phyloP scores from a whole-genome alignment of 495 filamentous ascomycete species.

The Cenococcum geophilum region DNA sequence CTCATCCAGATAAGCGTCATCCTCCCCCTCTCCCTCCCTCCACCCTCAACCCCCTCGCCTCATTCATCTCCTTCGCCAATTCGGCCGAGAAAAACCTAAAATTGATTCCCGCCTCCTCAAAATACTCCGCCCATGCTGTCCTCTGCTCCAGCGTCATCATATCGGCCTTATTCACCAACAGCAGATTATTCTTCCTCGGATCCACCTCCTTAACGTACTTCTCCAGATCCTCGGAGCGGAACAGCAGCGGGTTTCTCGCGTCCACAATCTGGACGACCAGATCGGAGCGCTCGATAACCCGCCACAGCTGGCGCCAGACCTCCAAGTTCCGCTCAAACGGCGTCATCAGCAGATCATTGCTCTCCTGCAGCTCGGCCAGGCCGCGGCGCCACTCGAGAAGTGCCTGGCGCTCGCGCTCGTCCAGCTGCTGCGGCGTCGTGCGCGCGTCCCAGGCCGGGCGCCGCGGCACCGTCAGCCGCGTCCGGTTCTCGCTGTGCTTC shows the following conservation, averaged over 20 bases:
- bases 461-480: slow-evolving; percentile 78
- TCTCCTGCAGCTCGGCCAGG: slow-evolving; percentile 86
- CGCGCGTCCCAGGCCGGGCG: slow-evolving; percentile 79
- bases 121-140: slow-evolving; percentile 80
- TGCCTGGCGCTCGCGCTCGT: slow-evolving; percentile 68
- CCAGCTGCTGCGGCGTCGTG: slow-evolving; percentile 78
- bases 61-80: slow-evolving; percentile 81
- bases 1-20: slow-evolving; percentile 5
- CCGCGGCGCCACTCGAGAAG: slow-evolving; percentile 87
- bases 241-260: slow-evolving; percentile 88
- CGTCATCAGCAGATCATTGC: slow-evolving; percentile 91
- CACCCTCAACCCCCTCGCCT: slow-evolving; percentile 51
- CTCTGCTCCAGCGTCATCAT: slow-evolving; percentile 93
- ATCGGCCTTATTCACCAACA: slow-evolving; percentile 98
- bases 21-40: slow-evolving; percentile 38
- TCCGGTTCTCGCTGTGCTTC: slow-evolving; percentile 76
- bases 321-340: slow-evolving; percentile 97
- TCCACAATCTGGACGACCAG: slow-evolving; percentile 98
- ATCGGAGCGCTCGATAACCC: slow-evolving; percentile 95
- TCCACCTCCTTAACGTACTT: slow-evolving; percentile 90
- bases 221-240: slow-evolving; percentile 90
- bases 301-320: slow-evolving; percentile 97
- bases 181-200: slow-evolving; percentile 77
- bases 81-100: slow-evolving; percentile 95
- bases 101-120: slow-evolving; percentile 70